phyloP scores from a whole-genome alignment of 1,139 yeast genomes.

The Suhomyces ambrosiae region DNA sequence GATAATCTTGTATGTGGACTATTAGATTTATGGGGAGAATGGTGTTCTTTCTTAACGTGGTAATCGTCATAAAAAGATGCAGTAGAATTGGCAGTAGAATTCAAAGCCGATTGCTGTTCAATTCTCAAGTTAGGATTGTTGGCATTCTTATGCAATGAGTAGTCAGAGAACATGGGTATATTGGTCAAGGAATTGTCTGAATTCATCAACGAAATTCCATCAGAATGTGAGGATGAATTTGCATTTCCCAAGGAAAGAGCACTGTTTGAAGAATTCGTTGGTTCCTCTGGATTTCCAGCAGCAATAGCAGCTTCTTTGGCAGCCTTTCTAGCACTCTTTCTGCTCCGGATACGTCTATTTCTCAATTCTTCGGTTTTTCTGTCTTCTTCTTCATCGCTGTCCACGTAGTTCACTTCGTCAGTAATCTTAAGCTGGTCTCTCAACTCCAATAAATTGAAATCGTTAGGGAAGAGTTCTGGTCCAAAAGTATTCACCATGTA shows the following conservation, averaged over 20 bases:
- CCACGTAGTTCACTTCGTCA: constrained; percentile 33
- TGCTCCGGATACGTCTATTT: constrained; percentile 40
- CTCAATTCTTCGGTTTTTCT: constrained; percentile 55
- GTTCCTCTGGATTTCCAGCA: constrained; percentile 5
- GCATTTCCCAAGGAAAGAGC: constrained; percentile 26
- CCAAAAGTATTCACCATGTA: constrained; percentile 48
- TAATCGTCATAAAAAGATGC: constrained; percentile 37
- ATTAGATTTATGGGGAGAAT: not conserved
- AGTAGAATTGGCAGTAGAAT: constrained; percentile 28
- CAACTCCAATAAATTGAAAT: constrained; percentile 46
- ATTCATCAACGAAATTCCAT: constrained; percentile 55
- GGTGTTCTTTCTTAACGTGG: constrained; percentile 12
- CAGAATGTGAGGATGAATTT: constrained; percentile 45
- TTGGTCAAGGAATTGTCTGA: constrained; percentile 57
- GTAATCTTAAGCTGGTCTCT: constrained; percentile 31
- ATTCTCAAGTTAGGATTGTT: constrained; percentile 27
- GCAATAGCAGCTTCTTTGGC: constrained; percentile 15
- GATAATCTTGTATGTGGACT: constrained; percentile 9
- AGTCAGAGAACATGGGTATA: constrained; percentile 57
- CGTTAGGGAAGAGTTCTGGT: constrained; percentile 48
- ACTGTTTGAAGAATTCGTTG: constrained; percentile 18
- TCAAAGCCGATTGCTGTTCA: constrained; percentile 30
- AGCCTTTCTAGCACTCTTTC: constrained; percentile 28
- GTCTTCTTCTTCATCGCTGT: constrained; percentile 59
- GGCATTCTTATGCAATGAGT: constrained; percentile 40